Base-by-base conservation (phyloP, 2,329 filamentous ascomycete species). In the Talaromyces albobiverticillius region DNA sequence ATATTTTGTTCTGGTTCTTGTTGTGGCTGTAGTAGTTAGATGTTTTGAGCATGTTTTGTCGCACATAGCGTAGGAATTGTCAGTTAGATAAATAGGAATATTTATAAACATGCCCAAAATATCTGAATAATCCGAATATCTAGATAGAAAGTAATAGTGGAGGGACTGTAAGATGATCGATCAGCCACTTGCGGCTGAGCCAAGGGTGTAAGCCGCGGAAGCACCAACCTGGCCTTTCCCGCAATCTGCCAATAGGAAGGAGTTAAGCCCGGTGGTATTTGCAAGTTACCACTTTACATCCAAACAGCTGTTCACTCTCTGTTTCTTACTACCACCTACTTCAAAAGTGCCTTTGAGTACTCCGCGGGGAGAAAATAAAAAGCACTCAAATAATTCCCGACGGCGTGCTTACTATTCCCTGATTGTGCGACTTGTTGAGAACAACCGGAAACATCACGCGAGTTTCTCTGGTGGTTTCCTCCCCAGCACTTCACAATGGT, bases 401-500 rank as follows among this genome's bases (percentile, higher is more conserved):
- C n/a, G n/a, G n/a, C n/a, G n/a, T n/a, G n/a, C n/a, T n/a, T n/a
- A n/a, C n/a, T n/a, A n/a, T n/a, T n/a, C n/a, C n/a, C n/a, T n/a
- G n/a, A n/a, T n/a, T n/a, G n/a, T n/a, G n/a, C n/a, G n/a, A n/a
- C n/a, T n/a, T 41, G 8, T 41, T 41, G 38, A 22, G 38, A 16
- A 41, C 20, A 16, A 41, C 38, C n/a, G 13, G 13, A 13, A 5
- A 29, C 26, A 29, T 29, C 26, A 29, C 26, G 26, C 26, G 26
- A 29, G 26, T 29, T 29, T 29, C 26, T 5, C 26, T 29, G 26
- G 31, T 32, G n/a, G n/a, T n/a, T n/a, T n/a, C n/a, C 45, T 54
- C 31, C 43, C 50, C 22, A 5, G 26, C 26, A 29, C 26, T 47
- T 51, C 63, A 64, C 61, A 53, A 79, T 80, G 73, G 76, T 82